Conservation (phyloP, 305 asterid genomes). For the Fraxinus ornus region DNA sequence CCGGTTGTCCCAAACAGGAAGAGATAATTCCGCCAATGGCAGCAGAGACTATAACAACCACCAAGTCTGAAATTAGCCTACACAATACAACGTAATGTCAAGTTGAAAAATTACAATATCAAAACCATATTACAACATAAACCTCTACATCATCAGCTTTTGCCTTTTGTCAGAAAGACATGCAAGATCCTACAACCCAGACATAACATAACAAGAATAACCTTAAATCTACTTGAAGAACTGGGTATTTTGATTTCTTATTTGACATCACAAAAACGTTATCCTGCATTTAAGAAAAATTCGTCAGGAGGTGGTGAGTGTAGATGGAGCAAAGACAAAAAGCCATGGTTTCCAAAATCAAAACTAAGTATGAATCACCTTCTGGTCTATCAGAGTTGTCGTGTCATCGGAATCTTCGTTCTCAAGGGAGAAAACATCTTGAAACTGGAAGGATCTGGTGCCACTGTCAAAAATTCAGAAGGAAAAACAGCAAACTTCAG, state of each 20-base stretch:
- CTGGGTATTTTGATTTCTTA: slow-evolving; percentile 88
- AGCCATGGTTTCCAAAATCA: background rate
- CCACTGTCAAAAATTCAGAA: slow-evolving; percentile 43
- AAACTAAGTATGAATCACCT: slow-evolving; percentile 38
- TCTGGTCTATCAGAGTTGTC: slow-evolving; percentile 73
- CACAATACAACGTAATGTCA: slow-evolving; percentile 30
- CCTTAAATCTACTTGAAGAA: slow-evolving; percentile 97
- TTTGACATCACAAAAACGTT: slow-evolving; percentile 92
- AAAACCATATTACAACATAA: background rate
- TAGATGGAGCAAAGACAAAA: background rate
- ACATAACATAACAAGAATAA: slow-evolving; percentile 22
- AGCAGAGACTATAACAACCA: slow-evolving; percentile 95
- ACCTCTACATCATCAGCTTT: slow-evolving; percentile 4
- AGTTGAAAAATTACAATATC: slow-evolving; percentile 19
- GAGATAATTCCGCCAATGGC: slow-evolving; percentile 90
- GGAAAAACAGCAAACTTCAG: slow-evolving; percentile 13
- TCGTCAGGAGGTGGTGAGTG: slow-evolving; percentile 25
- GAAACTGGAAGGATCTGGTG: slow-evolving; percentile 69
- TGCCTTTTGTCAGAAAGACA: background rate
- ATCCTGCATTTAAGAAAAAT: slow-evolving; percentile 50
- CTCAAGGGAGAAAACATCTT: slow-evolving; percentile 74
- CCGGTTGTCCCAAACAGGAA: slow-evolving; percentile 98
- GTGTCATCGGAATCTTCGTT: slow-evolving; percentile 73
- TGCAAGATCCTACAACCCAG: background rate
- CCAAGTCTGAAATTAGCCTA: slow-evolving; percentile 97